A percentile compares a stretch with the other conserved stretches of the same genome.
These are phyloP conservation scores for Aspergillus spinulosporus DNA, from an alignment of 2,329 filamentous ascomycete species.

Conservation along the genomic window DNA sequence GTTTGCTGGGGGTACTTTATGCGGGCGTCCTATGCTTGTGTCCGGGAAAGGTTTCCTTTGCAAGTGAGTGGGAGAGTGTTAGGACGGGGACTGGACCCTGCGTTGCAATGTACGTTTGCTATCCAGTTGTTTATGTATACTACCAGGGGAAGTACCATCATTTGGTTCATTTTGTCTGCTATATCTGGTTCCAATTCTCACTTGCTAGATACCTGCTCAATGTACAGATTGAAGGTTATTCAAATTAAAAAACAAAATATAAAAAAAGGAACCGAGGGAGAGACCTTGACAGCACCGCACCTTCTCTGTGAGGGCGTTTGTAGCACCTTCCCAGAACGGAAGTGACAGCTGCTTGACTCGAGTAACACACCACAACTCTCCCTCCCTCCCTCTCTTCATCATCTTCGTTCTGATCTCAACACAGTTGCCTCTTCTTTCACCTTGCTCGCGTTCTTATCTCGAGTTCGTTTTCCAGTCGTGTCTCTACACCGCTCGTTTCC, in stretches of 20 bases:
- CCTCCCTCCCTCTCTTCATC: not conserved
- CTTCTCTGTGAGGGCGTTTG: conserved; percentile 3
- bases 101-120: not conserved
- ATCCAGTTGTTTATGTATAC: no score
- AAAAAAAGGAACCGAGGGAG: not conserved
- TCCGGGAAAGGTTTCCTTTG: not conserved
- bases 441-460: not conserved
- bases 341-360: not conserved
- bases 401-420: not conserved
- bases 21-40: not conserved
- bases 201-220: no score
- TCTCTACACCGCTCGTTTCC: not conserved
- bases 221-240: no score
- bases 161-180: no score
- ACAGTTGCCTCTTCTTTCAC: not conserved
- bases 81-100: not conserved
- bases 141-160: no score
- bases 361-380: conserved; percentile 8
- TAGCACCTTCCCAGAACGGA: conserved; percentile 11
- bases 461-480: not conserved
- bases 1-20: not conserved
- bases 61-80: not conserved
- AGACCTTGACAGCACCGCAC: not conserved
- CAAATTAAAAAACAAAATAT: not conserved
- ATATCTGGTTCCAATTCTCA: no score